Evolutionary conservation across 768 basidiomycete species (phyloP).

Genomic region (Mycena galopus): DNA sequence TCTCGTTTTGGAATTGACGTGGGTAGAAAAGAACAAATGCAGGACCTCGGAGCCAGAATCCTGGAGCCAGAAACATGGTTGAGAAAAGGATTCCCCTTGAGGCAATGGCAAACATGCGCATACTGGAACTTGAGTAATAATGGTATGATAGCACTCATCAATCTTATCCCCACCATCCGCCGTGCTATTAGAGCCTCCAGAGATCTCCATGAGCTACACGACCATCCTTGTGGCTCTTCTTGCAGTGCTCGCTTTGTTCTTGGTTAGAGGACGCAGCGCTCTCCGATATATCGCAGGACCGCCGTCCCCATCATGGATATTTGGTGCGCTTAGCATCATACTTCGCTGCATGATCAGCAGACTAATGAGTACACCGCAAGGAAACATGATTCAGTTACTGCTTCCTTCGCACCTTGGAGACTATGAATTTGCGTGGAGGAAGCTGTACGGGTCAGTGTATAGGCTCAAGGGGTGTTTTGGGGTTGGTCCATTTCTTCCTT

Average conservation of each 20-base stretch:
- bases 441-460: neutral
- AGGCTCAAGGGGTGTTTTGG: conserved; percentile 4
- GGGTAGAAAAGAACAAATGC: no score
- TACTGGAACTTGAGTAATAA: no score
- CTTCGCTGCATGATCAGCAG: neutral
- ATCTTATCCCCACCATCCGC: no score
- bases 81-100: no score
- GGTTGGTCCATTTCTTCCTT: neutral
- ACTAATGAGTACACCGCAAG: neutral
- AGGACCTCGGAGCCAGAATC: no score
- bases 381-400: neutral
- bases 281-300: neutral
- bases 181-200: no score
- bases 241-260: neutral
- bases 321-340: neutral
- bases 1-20: no score
- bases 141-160: no score
- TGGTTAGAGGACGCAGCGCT: neutral
- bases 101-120: no score
- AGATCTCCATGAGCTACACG: neutral
- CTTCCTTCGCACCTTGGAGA: neutral
- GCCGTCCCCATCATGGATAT: neutral
- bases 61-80: no score
- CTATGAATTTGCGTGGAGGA: neutral
- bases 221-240: neutral